These are phyloP conservation scores for Coemansia sp. DNA, from an alignment of 192 early-diverging fungal genomes.

Conservation along the genomic window DNA sequence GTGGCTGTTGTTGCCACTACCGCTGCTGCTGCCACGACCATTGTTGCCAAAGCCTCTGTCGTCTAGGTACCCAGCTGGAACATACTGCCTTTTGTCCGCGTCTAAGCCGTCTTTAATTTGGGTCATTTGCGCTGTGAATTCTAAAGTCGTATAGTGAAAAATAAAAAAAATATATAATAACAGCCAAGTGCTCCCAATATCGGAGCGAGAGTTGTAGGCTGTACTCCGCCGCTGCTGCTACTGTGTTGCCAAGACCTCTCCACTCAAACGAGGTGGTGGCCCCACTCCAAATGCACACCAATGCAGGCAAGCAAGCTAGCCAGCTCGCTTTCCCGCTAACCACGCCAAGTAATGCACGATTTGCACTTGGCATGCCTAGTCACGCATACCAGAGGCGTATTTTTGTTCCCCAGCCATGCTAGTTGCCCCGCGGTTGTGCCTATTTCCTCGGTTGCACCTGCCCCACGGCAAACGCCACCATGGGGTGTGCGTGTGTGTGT, in stretches of 20 bases:
- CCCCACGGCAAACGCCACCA: not conserved
- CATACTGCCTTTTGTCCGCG: not conserved
- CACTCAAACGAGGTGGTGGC: not conserved
- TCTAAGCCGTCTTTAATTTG: not conserved
- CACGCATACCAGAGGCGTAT: not conserved
- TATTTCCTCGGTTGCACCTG: constrained; percentile 1
- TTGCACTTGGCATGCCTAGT: not conserved
- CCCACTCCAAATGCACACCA: not conserved
- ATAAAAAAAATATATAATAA: not conserved
- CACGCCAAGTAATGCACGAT: not conserved
- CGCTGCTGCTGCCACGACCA: not conserved
- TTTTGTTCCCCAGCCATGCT: not conserved
- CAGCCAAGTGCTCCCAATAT: no score
- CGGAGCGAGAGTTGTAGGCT: no score
- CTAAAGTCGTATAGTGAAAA: not conserved
- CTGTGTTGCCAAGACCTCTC: not conserved
- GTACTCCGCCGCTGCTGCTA: no score
- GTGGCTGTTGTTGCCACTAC: not conserved
- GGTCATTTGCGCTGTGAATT: constrained; percentile 6
- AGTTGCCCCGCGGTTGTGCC: constrained; percentile 4
- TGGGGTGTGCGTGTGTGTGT: not conserved
- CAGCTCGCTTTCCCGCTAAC: no score
- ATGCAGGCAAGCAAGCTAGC: not conserved
- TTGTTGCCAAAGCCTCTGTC: not conserved
- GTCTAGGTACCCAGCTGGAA: constrained; percentile 3